These are phyloP conservation scores for Chalciporus sphaerocephalus DNA, from an alignment of 768 basidiomycete species.

Conservation along the genomic window DNA sequence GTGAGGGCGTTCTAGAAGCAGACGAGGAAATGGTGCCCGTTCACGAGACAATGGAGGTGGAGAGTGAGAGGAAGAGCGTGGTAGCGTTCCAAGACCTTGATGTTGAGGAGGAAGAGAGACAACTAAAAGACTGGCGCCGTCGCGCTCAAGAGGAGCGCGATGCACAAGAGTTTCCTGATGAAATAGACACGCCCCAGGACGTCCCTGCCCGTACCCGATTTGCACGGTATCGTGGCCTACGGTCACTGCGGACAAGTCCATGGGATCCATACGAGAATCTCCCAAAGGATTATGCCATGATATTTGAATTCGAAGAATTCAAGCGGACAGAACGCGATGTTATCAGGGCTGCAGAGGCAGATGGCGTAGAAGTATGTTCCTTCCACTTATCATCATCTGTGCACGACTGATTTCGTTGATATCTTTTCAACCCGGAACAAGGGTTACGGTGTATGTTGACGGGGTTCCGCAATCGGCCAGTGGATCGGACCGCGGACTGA, in stretches of 20 bases:
- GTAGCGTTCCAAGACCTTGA: slow-evolving; percentile 75
- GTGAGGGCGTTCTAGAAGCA: slow-evolving; percentile 38
- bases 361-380: slow-evolving; percentile 62
- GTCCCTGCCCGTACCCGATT: slow-evolving; percentile 76
- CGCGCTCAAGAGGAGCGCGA: slow-evolving; percentile 74
- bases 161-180: slow-evolving; percentile 89
- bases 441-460: slow-evolving; percentile 73
- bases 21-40: slow-evolving; percentile 63
- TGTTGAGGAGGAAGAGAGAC: slow-evolving; percentile 78
- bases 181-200: slow-evolving; percentile 91
- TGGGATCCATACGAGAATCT: slow-evolving; percentile 98
- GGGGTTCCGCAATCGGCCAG: slow-evolving; percentile 65
- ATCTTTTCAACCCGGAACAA: slow-evolving; percentile 61
- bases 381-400: neutral
- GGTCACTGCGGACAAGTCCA: slow-evolving; percentile 88
- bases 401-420: neutral
- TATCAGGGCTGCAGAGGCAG: slow-evolving; percentile 60
- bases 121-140: slow-evolving; percentile 66
- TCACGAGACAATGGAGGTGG: slow-evolving; percentile 51
- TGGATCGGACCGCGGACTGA: slow-evolving; percentile 36
- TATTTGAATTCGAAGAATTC: slow-evolving; percentile 97
- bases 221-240: slow-evolving; percentile 87
- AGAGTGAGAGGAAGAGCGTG: slow-evolving; percentile 47
- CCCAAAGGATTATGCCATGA: slow-evolving; percentile 87
- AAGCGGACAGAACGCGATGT: slow-evolving; percentile 76